Conservation (phyloP, 768 basidiomycete genomes). For the Auriculariales sp. region DNA sequence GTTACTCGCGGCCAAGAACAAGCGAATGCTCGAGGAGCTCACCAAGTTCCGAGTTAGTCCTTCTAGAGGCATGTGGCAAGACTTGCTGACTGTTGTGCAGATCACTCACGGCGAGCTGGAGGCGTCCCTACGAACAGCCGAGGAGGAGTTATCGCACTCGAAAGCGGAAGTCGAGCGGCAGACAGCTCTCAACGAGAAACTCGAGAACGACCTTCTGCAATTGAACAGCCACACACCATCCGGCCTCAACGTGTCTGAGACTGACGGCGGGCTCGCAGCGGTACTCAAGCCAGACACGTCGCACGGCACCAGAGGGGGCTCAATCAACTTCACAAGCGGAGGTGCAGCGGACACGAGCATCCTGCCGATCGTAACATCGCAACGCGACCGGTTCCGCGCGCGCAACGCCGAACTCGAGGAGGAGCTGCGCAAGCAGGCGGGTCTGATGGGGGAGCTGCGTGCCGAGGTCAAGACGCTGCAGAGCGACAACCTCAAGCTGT, state of each 20-base stretch:
- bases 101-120: constrained; percentile 77
- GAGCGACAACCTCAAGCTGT: constrained; percentile 90
- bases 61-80: not conserved
- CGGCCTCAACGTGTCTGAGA: not conserved
- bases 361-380: constrained; percentile 94
- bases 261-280: not conserved
- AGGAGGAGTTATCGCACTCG: constrained; percentile 42
- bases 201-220: constrained; percentile 81
- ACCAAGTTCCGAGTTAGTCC: constrained; percentile 69
- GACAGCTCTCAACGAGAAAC: constrained; percentile 66
- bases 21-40: constrained; percentile 79
- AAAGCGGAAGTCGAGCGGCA: constrained; percentile 64
- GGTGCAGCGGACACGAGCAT: constrained; percentile 77
- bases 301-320: constrained; percentile 24
- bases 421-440: constrained; percentile 93
- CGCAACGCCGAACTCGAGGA: constrained; percentile 96
- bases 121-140: constrained; percentile 40
- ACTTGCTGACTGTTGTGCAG: constrained; percentile 22
- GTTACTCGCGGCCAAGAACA: constrained; percentile 87
- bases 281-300: not conserved
- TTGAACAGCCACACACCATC: constrained; percentile 47
- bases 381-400: constrained; percentile 93
- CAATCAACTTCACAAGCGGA: constrained; percentile 48
- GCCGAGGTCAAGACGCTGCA: constrained; percentile 85
- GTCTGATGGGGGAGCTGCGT: constrained; percentile 86